A percentile compares a stretch with the other conserved stretches of the same genome.
Conservation (phyloP, 2,329 filamentous ascomycete genomes). For the Fusarium zealandicum region DNA sequence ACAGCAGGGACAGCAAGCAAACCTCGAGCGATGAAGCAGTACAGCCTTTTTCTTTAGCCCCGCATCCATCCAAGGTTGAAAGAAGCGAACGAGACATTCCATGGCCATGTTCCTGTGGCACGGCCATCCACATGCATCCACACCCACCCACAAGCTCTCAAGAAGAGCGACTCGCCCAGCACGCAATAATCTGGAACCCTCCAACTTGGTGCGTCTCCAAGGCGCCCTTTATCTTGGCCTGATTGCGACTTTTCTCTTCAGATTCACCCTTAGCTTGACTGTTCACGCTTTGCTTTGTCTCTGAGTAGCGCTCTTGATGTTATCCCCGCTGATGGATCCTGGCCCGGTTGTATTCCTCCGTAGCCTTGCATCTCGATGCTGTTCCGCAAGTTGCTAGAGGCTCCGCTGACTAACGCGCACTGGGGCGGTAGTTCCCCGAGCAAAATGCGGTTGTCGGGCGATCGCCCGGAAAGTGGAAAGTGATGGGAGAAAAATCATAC, state of each 20-base stretch:
- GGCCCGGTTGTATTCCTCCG: not conserved
- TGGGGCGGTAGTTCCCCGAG: conserved; percentile 22
- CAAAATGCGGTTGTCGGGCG: conserved; percentile 39
- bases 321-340: not conserved
- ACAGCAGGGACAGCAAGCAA: conserved; percentile 11
- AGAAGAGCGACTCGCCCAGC: not conserved
- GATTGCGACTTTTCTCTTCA: not conserved
- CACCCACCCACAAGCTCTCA: conserved; percentile 8
- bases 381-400: conserved; percentile 13
- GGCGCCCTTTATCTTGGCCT: not conserved
- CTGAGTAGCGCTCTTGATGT: no score
- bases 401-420: conserved; percentile 20
- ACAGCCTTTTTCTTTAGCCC: conserved; percentile 22
- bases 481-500: conserved; percentile 7
- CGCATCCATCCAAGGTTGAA: conserved; percentile 16
- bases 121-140: conserved; percentile 21
- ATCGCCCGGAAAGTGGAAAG: conserved; percentile 36
- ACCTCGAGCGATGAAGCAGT: conserved; percentile 9
- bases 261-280: not conserved
- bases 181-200: conserved; percentile 14
- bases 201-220: not conserved
- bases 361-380: conserved; percentile 24
- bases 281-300: no score
- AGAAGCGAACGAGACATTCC: conserved; percentile 24
- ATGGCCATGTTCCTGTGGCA: conserved; percentile 26